A percentile compares a stretch with the other conserved stretches of the same genome.
phyloP scores from a whole-genome alignment of 164 flowering plant genomes.

The Annona squamosa region DNA sequence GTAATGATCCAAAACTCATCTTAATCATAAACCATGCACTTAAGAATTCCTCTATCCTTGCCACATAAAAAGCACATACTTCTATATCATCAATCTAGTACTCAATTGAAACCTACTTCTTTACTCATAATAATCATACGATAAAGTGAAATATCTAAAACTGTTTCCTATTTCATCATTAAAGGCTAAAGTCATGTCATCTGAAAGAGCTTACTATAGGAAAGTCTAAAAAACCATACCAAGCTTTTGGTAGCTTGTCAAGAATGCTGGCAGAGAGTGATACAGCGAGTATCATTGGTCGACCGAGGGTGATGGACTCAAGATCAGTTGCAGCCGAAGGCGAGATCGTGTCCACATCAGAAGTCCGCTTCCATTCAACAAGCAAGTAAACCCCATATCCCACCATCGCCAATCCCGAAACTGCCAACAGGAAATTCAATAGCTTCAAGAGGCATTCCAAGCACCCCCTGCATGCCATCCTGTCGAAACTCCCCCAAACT shows the following conservation, averaged over 20 bases:
- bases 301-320: slow-evolving; percentile 46
- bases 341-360: not conserved
- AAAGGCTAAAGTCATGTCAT: not conserved
- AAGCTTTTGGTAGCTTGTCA: slow-evolving; percentile 72
- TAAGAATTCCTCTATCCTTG: too few species aligned
- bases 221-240: slow-evolving; percentile 37
- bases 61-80: too few species aligned
- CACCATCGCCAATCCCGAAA: slow-evolving; percentile 77
- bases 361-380: slow-evolving; percentile 42
- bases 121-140: not conserved
- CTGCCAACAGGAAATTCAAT: slow-evolving; percentile 65
- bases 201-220: not conserved
- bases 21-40: too few species aligned
- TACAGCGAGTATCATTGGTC: slow-evolving; percentile 71
- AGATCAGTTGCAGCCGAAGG: slow-evolving; percentile 12
- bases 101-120: too few species aligned
- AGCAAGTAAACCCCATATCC: slow-evolving; percentile 90
- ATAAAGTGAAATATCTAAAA: too few species aligned
- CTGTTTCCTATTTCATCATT: not conserved
- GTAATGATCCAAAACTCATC: too few species aligned
- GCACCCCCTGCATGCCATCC: slow-evolving; percentile 83
- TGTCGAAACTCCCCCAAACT: not conserved
- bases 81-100: too few species aligned
- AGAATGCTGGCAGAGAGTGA: slow-evolving; percentile 47
- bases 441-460: slow-evolving; percentile 81